Evolutionary conservation across 768 basidiomycete genomes (phyloP).

Genomic region (Termitomyces sp.): DNA sequence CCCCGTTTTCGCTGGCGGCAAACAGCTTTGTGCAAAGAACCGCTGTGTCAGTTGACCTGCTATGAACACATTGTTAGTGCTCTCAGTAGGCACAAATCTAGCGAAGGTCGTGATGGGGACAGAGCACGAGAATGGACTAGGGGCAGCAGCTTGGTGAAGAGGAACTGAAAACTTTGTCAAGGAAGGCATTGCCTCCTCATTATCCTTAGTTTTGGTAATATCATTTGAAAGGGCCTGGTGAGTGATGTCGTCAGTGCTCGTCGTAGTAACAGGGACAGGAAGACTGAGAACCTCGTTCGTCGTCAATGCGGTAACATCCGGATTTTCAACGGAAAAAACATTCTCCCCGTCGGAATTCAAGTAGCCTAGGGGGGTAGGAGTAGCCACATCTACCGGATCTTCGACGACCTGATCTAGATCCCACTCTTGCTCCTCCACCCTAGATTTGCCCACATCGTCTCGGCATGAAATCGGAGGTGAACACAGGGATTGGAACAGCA

Average conservation of each 20-base stretch:
- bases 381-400: neutral
- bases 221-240: neutral
- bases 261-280: neutral
- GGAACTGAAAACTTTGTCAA: neutral
- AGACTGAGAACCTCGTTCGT: neutral
- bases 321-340: neutral
- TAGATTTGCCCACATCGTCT: neutral
- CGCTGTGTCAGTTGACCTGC: constrained; percentile 9
- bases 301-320: neutral
- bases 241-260: neutral
- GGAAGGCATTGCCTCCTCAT: neutral
- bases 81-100: neutral
- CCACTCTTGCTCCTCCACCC: neutral
- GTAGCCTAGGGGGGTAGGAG: neutral
- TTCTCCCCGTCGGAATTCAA: neutral
- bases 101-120: neutral
- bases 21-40: constrained; percentile 13
- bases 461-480: neutral
- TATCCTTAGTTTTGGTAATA: neutral
- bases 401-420: neutral
- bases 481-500: neutral
- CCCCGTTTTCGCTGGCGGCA: neutral
- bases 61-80: neutral
- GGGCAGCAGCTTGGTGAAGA: neutral
- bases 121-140: neutral